Evolutionary conservation across 2,329 filamentous ascomycete species (phyloP), one percentile per base, ranked within the genome.

Genomic region (Helminthosporium solani): DNA sequence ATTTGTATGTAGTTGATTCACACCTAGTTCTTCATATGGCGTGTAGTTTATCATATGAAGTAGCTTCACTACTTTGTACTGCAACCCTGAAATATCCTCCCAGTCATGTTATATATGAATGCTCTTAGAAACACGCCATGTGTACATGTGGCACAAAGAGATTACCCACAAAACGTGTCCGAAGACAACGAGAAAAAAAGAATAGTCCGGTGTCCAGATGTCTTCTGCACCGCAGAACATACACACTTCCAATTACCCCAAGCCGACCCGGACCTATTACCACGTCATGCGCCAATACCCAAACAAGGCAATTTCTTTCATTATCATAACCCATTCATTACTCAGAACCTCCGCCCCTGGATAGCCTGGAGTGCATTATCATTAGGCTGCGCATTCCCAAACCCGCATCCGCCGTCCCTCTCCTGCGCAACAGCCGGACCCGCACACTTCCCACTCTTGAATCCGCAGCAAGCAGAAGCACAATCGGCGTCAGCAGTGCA

Each of bases 341-440:
- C 52, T 27, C 61, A 57, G 30, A 63, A 45, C 3, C 48, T 49
- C 20, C 52, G 46, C 12, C 54, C 9, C 12, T 31, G 28, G 14
- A 65, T 45, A 19, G 61, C 61, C 42, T 60, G 46, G 1, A 65
- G 67, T 36, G 66, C 63, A 53, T 60, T 50, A 38, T 64, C 61
- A 48, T 70, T 70, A 2, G 66, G 64, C 28, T 61, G 53, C 8
- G 58, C 62, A 53, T 69, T 55, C 11, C 67, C 67, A 44, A 66
- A 68, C 2, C 68, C 68, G 49, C 68, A 71, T 0, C 67, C 67
- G 11, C 64, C 66, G 55, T 70, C 66, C 11, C 66, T 45, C 33
- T 68, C 60, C 40, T 67, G 65, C 8, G 67, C 67, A 9, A 68
- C 56, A 2, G 65, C 54, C 2, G 64, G 48, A 2, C 70, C 64